Percentiles rank a stretch among this genome's conserved stretches.
Evolutionary conservation across 495 filamentous ascomycete genomes (phyloP).

Genomic region (Diplogelasinospora grovesii): DNA sequence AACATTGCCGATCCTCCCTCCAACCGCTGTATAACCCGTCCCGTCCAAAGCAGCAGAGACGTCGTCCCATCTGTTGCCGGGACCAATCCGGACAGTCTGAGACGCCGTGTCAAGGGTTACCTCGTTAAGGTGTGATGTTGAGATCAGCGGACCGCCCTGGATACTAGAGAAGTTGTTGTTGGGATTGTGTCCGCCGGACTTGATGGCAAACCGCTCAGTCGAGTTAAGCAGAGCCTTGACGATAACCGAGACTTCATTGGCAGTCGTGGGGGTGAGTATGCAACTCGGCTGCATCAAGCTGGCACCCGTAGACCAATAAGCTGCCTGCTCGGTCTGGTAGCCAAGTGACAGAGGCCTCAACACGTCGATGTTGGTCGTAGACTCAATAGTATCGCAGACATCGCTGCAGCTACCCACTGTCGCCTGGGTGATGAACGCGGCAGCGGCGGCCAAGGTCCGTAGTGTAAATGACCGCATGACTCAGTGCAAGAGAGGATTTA

Average conservation of each 20-base stretch:
- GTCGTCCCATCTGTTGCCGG: constrained; percentile 46
- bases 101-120: constrained; percentile 39
- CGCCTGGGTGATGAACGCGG: too few relatives aligned
- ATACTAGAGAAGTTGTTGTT: constrained; percentile 50
- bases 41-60: constrained; percentile 43
- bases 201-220: constrained; percentile 43
- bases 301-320: constrained; percentile 44
- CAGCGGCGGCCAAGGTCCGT: too few relatives aligned
- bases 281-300: constrained; percentile 40
- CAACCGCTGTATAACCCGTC: constrained; percentile 39
- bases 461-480: too few relatives aligned
- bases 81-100: constrained; percentile 38
- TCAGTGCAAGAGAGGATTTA: too few relatives aligned
- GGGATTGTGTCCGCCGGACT: constrained; percentile 46
- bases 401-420: too few relatives aligned
- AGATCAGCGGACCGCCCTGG: constrained; percentile 46
- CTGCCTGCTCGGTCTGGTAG: constrained; percentile 32
- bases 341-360: constrained; percentile 19
- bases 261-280: constrained; percentile 36
- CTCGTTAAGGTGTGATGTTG: constrained; percentile 39
- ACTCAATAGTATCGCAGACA: constrained; percentile 26
- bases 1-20: constrained; percentile 43
- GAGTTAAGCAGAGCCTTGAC: constrained; percentile 25
- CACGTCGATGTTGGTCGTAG: constrained; percentile 29
- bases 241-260: constrained; percentile 30